These are phyloP conservation scores for Kluyveromyces marxianus DNA, from an alignment of 1,139 yeast species.

Conservation along the genomic window DNA sequence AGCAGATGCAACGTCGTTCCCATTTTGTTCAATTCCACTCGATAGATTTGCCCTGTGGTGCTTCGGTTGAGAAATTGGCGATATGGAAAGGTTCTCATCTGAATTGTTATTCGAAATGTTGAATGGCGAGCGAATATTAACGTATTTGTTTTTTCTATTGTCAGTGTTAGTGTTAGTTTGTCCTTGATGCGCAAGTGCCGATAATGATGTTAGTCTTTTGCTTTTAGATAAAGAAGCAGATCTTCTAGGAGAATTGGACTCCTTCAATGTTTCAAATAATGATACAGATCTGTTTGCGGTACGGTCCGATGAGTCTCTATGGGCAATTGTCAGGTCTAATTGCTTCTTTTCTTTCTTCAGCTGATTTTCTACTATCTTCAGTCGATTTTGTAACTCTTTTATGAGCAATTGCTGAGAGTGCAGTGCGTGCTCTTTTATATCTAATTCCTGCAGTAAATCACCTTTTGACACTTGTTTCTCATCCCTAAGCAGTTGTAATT, in stretches of 20 bases:
- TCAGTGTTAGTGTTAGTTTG: background rate
- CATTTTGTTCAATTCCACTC: background rate
- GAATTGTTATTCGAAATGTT: slow-evolving; percentile 2
- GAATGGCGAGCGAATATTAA: background rate
- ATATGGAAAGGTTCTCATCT: slow-evolving; percentile 2
- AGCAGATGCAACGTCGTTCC: background rate
- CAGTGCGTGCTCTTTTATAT: slow-evolving; percentile 52
- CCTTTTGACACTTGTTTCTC: slow-evolving; percentile 45
- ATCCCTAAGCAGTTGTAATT: slow-evolving; percentile 59
- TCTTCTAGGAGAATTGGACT: background rate
- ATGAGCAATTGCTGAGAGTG: slow-evolving; percentile 50
- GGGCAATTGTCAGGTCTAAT: slow-evolving; percentile 56
- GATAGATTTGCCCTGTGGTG: background rate
- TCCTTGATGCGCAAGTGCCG: slow-evolving; percentile 1
- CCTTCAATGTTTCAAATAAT: slow-evolving; percentile 9
- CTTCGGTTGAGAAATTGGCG: background rate
- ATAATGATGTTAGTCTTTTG: slow-evolving; percentile 11
- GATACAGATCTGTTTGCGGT: slow-evolving; percentile 8
- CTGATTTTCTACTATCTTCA: slow-evolving; percentile 37
- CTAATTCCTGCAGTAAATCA: slow-evolving; percentile 64
- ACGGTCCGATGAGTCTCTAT: slow-evolving; percentile 9
- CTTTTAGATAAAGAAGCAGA: slow-evolving; percentile 11
- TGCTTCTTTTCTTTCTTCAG: slow-evolving; percentile 60
- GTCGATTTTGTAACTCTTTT: slow-evolving; percentile 37
- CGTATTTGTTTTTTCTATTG: background rate